Evolutionary conservation across 2,329 filamentous ascomycete species (phyloP), one percentile per base, ranked within the genome.

Genomic region (Scopulariopsis brevicaulis): DNA sequence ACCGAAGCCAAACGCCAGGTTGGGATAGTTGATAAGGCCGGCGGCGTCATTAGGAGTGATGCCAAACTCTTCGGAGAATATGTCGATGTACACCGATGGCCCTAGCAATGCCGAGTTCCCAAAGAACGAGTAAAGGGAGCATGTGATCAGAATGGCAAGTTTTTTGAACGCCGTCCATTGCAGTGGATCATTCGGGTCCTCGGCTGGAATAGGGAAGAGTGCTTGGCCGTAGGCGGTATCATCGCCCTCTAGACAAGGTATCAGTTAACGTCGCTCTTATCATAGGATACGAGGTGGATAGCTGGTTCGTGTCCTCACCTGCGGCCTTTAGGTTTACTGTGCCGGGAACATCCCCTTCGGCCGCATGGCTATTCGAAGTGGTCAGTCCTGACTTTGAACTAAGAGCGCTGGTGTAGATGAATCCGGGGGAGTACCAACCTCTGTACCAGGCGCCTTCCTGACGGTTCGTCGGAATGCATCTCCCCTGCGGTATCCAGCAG

Each of bases 101-200:
- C 81, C 81, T 18, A 82, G 68, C 7, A 84, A 68, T 2, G 80
- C 73, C 32, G 60, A 59, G 54, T 61, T 61, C 18, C 54, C 51
- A n/a, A 61, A 53, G 37, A 61, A 61, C 0, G 69, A 71, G 12
- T 71, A 61, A 55, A 70, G 24, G 14, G 58, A 57, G 32, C 58
- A 60, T n/a, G 57, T 73, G 40, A 80, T 65, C 11, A 84, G 69
- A 53, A 85, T 84, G 64, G 75, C 71, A 1, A 72, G 76, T 67
- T 84, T 84, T 70, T 82, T 84, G 63, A 69, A 73, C 32, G 68
- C 70, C 1, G 77, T 65, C 82, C 81, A 84, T 72, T 81, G 77
- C 11, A 83, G 71, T 8, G 81, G 81, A 64, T 84, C 81, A 60
- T 84, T 84, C 1, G 81, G 81, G 62, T 84, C 81, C 58, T 82